Conservation (phyloP, 305 asterid genomes). For the Vinca major region DNA sequence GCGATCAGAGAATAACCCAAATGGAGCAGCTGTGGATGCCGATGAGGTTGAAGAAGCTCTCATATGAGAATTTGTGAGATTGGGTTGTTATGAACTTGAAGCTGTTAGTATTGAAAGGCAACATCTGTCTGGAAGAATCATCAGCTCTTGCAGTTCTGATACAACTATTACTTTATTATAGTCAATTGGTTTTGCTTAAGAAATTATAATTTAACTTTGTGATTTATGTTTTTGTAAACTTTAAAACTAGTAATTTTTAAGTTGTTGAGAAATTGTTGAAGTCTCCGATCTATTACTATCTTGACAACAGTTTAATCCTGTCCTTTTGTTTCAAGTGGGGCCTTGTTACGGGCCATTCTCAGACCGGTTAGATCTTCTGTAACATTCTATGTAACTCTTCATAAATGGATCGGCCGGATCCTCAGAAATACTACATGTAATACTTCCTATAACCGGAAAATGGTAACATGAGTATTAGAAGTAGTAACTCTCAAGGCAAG, state of each 20-base stretch:
- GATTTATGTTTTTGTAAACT: background rate
- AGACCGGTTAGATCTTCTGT: too few relatives aligned
- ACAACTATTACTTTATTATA: background rate
- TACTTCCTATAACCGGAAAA: background rate
- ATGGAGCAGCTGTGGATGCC: constrained; percentile 32
- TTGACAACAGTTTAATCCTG: too few relatives aligned
- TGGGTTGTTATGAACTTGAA: constrained; percentile 6
- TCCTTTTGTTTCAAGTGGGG: too few relatives aligned
- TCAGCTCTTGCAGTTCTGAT: background rate
- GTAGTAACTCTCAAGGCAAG: too few relatives aligned
- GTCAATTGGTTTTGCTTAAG: background rate
- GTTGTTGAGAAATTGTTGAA: background rate
- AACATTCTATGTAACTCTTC: too few relatives aligned
- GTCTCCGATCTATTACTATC: background rate
- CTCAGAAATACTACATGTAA: too few relatives aligned
- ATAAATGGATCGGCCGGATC: too few relatives aligned
- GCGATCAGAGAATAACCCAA: constrained; percentile 31
- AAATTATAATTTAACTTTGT: background rate
- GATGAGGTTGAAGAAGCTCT: constrained; percentile 47
- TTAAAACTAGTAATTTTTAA: background rate
- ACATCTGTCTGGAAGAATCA: background rate
- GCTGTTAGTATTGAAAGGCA: constrained; percentile 10
- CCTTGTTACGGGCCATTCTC: too few relatives aligned
- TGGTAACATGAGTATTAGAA: background rate
- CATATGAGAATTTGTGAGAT: constrained; percentile 22